Evolutionary conservation across 805 yeast genomes (phyloP).

Genomic region (Zygotorulaspora sp.): DNA sequence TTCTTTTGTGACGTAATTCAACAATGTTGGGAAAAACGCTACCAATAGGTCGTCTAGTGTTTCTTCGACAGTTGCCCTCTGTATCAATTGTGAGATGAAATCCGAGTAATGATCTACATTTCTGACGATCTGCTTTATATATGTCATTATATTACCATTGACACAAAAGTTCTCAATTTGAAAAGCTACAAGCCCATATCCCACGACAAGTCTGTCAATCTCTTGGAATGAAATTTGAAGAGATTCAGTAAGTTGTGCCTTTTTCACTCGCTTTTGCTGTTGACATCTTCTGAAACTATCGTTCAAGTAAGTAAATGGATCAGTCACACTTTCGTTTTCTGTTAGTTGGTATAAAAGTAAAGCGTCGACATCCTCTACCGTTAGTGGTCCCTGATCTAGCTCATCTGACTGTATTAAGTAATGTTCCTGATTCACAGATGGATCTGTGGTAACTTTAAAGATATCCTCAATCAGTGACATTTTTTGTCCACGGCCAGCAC

Average conservation of each 20-base stretch:
- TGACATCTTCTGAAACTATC: slow-evolving; percentile 30
- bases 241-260: slow-evolving; percentile 41
- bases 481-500: too few species aligned
- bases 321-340: slow-evolving; percentile 26
- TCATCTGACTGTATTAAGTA: slow-evolving; percentile 18
- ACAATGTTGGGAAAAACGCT: slow-evolving; percentile 39
- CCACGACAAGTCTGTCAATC: slow-evolving; percentile 38
- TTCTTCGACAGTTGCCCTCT: slow-evolving; percentile 62
- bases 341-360: slow-evolving; percentile 32
- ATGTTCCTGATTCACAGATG: slow-evolving; percentile 16
- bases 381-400: slow-evolving; percentile 14
- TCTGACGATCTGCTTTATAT: slow-evolving; percentile 30
- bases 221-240: slow-evolving; percentile 41
- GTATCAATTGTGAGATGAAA: slow-evolving; percentile 53
- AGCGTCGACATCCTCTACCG: slow-evolving; percentile 26
- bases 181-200: slow-evolving; percentile 64
- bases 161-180: slow-evolving; percentile 54
- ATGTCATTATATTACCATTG: slow-evolving; percentile 22
- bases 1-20: slow-evolving; percentile 24
- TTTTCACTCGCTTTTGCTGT: slow-evolving; percentile 40
- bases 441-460: slow-evolving; percentile 22
- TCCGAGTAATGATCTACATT: slow-evolving; percentile 36
- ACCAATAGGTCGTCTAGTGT: slow-evolving; percentile 55
- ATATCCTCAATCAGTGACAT: slow-evolving; percentile 29
- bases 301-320: slow-evolving; percentile 29